Base-by-base conservation (phyloP, 2,329 filamentous ascomycete genomes). In the Alternaria incomplexa region DNA sequence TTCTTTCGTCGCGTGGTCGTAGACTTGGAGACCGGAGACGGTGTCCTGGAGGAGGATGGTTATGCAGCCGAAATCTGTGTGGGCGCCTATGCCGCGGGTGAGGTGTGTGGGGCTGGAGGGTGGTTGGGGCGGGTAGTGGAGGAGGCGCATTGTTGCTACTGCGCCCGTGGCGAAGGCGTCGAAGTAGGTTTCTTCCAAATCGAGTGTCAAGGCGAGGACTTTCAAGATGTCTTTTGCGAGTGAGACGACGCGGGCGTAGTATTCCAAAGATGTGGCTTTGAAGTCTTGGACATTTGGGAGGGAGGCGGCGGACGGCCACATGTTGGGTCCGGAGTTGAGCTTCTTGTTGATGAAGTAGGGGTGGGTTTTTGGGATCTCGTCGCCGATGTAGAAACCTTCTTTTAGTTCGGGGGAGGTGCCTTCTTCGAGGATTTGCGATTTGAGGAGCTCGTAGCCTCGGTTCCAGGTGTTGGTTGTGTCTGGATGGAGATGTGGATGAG, bases 1-100 rank as follows among this genome's bases (percentile, higher is more conserved):
- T 62, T 87, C 80, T 17, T 92, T 91, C 15, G 81, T 79, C 57
- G 89, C 84, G 54, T 73, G 64, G 79, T 96, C 95, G 79, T 93
- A 92, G 26, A 92, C 92, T 81, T 96, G 92, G 61, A 96, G 81
- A 0, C 92, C 92, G 28, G 81, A 77, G 1, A 82, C 77, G 5
- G 80, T 77, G 50, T 81, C 80, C 63, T 83, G 82, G 20, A 83
- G 67, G 2, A 83, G 69, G 3, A 83, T 66, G 13, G 81, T 82
- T 4, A 83, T 72, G 26, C 75, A 77, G 4, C 81, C 81, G 48
- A 83, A 83, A 48, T 83, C 81, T 1, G 79, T 82, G 56, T 83
- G 81, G 1, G 81, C 82, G 2, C 81, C 81, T 23, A 83, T 80
- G 0, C 82, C 81, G 1, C 80, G 69, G 15, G 76, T 79, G 26